Conservation (phyloP, 345 rosid genomes). For the Capsella bursapastoris region DNA sequence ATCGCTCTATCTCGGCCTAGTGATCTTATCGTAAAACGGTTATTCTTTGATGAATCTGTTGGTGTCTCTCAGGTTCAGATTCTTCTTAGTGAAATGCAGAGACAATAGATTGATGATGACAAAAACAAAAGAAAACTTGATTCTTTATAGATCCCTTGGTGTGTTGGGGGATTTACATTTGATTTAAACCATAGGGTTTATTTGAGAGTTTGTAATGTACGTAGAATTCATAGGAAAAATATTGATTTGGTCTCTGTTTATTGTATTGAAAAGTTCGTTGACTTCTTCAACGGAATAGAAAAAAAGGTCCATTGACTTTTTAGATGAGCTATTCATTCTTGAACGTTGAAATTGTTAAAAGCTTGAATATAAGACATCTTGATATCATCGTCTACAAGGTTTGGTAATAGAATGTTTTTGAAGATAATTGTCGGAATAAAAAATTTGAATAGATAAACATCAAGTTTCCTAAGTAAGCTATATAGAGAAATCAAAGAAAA, state of each 20-base stretch:
- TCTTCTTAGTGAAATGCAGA: slow-evolving; percentile 27
- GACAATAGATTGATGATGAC: slow-evolving; percentile 3
- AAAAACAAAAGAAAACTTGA: neutral
- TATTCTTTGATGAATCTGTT: slow-evolving; percentile 8
- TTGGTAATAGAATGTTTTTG: neutral
- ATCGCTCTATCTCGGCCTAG: slow-evolving; percentile 85
- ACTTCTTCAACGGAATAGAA: neutral
- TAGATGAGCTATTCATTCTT: slow-evolving; percentile 1
- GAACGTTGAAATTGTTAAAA: neutral
- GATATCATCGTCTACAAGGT: too few species aligned
- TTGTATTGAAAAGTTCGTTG: neutral
- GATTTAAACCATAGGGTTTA: slow-evolving; percentile 24
- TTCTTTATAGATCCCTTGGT: slow-evolving; percentile 35
- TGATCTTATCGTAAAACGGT: slow-evolving; percentile 71
- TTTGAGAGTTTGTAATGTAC: slow-evolving; percentile 21
- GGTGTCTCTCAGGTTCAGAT: slow-evolving; percentile 22
- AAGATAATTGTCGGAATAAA: too few species aligned
- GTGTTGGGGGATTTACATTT: slow-evolving; percentile 41
- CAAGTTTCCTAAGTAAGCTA: too few species aligned
- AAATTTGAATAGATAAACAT: too few species aligned
- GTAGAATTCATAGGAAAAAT: neutral
- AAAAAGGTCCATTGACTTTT: neutral
- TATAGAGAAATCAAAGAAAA: too few species aligned
- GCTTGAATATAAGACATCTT: neutral
- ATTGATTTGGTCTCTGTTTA: slow-evolving; percentile 19